These are phyloP conservation scores for Dothidotthia symphoricarpi DNA, from an alignment of 2,329 filamentous ascomycete species.

Conservation along the genomic window DNA sequence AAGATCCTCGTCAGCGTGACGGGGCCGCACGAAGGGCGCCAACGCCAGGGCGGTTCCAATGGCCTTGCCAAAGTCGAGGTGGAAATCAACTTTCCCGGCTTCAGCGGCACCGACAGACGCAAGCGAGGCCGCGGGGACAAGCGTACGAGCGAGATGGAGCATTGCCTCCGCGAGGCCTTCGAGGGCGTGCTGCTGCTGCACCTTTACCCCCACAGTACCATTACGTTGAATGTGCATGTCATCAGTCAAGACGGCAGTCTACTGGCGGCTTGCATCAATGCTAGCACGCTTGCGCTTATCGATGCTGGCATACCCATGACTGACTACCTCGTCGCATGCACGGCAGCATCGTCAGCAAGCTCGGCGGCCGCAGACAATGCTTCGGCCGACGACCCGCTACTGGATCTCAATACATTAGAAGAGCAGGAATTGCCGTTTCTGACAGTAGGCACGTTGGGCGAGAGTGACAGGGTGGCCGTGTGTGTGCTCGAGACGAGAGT, in stretches of 20 bases:
- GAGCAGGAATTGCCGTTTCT: conserved; percentile 86
- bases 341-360: conserved; percentile 72
- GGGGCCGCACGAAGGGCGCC: conserved; percentile 72
- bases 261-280: conserved; percentile 86
- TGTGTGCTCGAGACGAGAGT: conserved; percentile 85
- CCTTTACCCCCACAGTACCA: conserved; percentile 83
- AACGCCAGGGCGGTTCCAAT: conserved; percentile 47
- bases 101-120: conserved; percentile 79
- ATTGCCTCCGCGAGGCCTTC: conserved; percentile 75
- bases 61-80: conserved; percentile 69
- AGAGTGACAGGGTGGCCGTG: conserved; percentile 71
- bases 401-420: conserved; percentile 77
- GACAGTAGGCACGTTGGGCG: conserved; percentile 78
- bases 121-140: conserved; percentile 58
- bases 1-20: conserved; percentile 92
- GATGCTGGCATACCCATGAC: conserved; percentile 96
- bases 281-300: conserved; percentile 83
- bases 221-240: conserved; percentile 80
- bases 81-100: conserved; percentile 81
- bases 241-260: conserved; percentile 88
- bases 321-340: conserved; percentile 85
- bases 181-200: conserved; percentile 76
- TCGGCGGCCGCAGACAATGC: conserved; percentile 55
- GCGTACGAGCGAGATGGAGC: conserved; percentile 75
- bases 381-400: conserved; percentile 69